These are phyloP conservation scores for Amanita pseudoporphyria DNA, from an alignment of 768 basidiomycete genomes.

Conservation along the genomic window DNA sequence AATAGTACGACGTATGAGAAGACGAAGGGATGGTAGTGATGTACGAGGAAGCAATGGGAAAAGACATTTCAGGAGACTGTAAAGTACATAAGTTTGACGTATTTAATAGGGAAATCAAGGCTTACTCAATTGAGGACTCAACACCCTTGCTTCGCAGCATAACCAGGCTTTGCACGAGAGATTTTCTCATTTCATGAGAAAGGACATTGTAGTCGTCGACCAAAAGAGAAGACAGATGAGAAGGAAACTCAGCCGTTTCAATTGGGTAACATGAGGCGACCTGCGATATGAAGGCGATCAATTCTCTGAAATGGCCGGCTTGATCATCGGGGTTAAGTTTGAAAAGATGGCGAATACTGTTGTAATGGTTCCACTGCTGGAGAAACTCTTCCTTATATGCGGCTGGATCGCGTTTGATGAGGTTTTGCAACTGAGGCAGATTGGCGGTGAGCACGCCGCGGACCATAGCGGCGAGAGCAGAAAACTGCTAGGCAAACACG, in stretches of 20 bases:
- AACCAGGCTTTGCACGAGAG: constrained; percentile 83
- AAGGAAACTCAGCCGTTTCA: constrained; percentile 80
- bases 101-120: constrained; percentile 8
- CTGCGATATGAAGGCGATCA: constrained; percentile 88
- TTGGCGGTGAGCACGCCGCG: constrained; percentile 80
- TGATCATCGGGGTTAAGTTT: constrained; percentile 77
- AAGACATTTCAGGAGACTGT: constrained; percentile 79
- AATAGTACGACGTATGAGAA: constrained; percentile 88
- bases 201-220: constrained; percentile 70
- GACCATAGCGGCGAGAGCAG: constrained; percentile 15
- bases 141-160: constrained; percentile 91
- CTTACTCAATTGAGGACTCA: constrained; percentile 87
- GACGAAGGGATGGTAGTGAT: constrained; percentile 72
- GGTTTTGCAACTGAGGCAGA: constrained; percentile 91
- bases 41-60: constrained; percentile 95
- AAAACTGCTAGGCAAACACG: neutral
- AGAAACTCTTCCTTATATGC: constrained; percentile 93
- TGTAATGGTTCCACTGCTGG: constrained; percentile 95
- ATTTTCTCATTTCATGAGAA: constrained; percentile 73
- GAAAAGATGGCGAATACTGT: constrained; percentile 80
- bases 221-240: constrained; percentile 68
- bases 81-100: constrained; percentile 1
- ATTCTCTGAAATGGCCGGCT: constrained; percentile 74
- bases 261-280: constrained; percentile 91
- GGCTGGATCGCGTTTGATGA: constrained; percentile 88